Percentiles rank a stretch among this genome's conserved stretches.
phyloP scores from a whole-genome alignment of 192 early-diverging fungal genomes.

The Bifiguratus adelaidae region DNA sequence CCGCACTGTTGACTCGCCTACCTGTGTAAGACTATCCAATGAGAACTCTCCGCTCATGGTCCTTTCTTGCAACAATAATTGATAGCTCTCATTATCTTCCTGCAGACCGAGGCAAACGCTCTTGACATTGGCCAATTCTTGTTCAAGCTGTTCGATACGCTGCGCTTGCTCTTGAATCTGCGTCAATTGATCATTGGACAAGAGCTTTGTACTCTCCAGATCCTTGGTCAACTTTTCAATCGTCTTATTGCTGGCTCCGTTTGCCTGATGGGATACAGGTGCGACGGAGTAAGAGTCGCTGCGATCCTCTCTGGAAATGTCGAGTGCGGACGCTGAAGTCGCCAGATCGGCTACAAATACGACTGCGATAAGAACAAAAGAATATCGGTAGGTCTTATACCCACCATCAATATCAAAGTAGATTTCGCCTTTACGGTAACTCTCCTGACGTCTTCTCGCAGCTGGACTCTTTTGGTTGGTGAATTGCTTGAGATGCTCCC shows the following conservation, averaged over 20 bases:
- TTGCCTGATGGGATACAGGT: conserved; percentile 8
- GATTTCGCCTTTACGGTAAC: no score
- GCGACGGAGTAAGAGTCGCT: not conserved
- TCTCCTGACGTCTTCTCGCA: no score
- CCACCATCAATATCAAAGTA: no score
- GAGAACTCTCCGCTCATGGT: conserved; percentile 73
- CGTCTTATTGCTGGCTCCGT: no score
- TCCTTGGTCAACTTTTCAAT: conserved; percentile 30
- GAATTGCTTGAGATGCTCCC: no score
- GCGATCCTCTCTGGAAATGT: not conserved
- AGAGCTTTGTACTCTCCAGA: conserved; percentile 21
- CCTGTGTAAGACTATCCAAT: no score
- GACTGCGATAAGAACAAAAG: no score
- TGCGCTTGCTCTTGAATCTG: conserved; percentile 25
- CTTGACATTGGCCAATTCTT: conserved; percentile 44
- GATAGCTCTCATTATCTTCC: conserved; percentile 78
- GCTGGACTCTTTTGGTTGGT: no score
- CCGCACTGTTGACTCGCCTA: no score
- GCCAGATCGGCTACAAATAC: no score
- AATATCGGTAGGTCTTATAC: no score
- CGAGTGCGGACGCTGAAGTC: not conserved
- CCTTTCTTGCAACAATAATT: conserved; percentile 68
- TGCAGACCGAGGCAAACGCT: conserved; percentile 57
- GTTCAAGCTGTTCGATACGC: conserved; percentile 35
- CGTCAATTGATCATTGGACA: conserved; percentile 15